Percentiles rank a stretch among this genome's conserved stretches.
Evolutionary conservation across 371 early-diverging fungal genomes (phyloP).

Genomic region (Chytridium lagenaria): DNA sequence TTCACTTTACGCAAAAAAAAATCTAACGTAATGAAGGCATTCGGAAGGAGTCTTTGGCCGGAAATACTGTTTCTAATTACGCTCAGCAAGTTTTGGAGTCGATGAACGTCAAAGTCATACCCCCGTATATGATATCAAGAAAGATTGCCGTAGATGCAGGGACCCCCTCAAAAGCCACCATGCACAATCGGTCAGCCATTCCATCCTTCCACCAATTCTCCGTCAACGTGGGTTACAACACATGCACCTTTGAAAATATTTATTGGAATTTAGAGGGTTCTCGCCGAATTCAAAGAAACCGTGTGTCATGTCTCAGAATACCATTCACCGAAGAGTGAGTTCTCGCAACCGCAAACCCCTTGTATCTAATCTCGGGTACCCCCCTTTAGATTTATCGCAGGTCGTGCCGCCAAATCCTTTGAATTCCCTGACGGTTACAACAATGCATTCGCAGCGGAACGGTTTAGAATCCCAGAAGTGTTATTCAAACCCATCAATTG

Average conservation of each 20-base stretch:
- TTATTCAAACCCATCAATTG: constrained; percentile 80
- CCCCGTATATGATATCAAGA: constrained; percentile 79
- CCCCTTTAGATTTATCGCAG: constrained; percentile 14
- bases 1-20: neutral
- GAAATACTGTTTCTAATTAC: constrained; percentile 77
- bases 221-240: neutral
- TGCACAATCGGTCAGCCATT: constrained; percentile 11
- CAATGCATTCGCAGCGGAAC: constrained; percentile 75
- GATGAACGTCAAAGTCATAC: constrained; percentile 69
- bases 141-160: constrained; percentile 78
- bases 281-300: constrained; percentile 93
- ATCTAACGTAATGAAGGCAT: constrained; percentile 62
- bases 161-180: constrained; percentile 2
- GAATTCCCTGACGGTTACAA: constrained; percentile 97
- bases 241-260: neutral
- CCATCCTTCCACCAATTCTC: constrained; percentile 31
- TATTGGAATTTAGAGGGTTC: constrained; percentile 50
- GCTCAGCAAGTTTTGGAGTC: constrained; percentile 61
- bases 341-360: too few species aligned
- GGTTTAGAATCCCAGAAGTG: constrained; percentile 86
- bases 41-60: constrained; percentile 77
- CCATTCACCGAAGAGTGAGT: constrained; percentile 73
- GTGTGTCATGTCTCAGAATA: constrained; percentile 85
- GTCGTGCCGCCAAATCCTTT: constrained; percentile 65
- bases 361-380: too few species aligned